phyloP scores from a whole-genome alignment of 1,284 basidiomycete species.

The Crucibulum cyathiforme region DNA sequence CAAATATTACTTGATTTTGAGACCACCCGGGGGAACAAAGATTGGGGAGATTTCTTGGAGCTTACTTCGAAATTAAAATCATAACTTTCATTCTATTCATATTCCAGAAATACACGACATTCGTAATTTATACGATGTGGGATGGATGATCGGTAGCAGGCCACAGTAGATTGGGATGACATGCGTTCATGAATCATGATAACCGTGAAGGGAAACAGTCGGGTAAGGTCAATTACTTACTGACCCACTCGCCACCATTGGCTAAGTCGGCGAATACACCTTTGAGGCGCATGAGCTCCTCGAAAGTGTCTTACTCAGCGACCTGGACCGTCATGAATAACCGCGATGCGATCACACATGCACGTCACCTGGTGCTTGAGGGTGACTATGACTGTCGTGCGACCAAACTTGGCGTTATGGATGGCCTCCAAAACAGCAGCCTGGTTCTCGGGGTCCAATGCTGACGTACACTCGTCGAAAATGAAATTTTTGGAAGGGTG shows the following conservation, averaged over 20 bases:
- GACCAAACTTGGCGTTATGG: constrained; percentile 52
- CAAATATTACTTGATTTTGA: too few relatives aligned
- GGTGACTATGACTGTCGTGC: constrained; percentile 91
- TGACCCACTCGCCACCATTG: constrained; percentile 85
- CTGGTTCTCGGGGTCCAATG: constrained; percentile 83
- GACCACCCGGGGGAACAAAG: too few relatives aligned
- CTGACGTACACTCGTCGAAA: constrained; percentile 93
- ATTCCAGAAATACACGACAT: too few relatives aligned
- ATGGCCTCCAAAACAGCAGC: too few relatives aligned
- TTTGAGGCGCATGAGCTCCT: constrained; percentile 68
- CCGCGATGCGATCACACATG: constrained; percentile 89
- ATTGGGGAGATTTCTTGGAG: too few relatives aligned
- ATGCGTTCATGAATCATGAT: too few relatives aligned
- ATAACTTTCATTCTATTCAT: too few relatives aligned
- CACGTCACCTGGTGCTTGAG: constrained; percentile 93
- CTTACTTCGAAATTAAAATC: too few relatives aligned
- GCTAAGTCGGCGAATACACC: constrained; percentile 87
- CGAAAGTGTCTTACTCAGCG: constrained; percentile 85
- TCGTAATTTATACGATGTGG: too few relatives aligned
- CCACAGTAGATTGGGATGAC: too few relatives aligned
- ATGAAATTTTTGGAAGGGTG: constrained; percentile 78
- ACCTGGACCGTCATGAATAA: constrained; percentile 78
- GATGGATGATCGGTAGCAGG: too few relatives aligned
- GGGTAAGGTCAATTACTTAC: constrained; percentile 34
- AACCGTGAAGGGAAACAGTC: too few relatives aligned